These are phyloP conservation scores for Ceratocystis harringtonii DNA, from an alignment of 2,329 filamentous ascomycete species.

Conservation along the genomic window DNA sequence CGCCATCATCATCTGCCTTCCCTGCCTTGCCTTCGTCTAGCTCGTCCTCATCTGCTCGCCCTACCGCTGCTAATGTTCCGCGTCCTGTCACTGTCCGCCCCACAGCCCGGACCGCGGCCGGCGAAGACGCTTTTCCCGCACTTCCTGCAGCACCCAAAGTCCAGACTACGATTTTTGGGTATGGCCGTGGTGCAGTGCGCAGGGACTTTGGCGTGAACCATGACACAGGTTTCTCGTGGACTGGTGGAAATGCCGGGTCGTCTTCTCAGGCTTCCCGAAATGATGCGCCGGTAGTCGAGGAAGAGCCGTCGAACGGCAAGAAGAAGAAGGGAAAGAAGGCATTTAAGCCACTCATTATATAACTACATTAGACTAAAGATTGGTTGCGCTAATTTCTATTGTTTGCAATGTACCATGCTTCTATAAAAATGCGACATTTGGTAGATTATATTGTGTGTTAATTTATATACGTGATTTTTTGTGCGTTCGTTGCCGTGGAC, in stretches of 20 bases:
- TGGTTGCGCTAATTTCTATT: too few relatives aligned
- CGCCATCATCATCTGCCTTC: slow-evolving; percentile 26
- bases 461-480: too few relatives aligned
- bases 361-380: background rate
- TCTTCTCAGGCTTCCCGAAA: slow-evolving; percentile 21
- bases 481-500: too few relatives aligned
- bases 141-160: slow-evolving; percentile 64
- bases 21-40: slow-evolving; percentile 29
- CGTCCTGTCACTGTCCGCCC: slow-evolving; percentile 5
- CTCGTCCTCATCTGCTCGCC: background rate
- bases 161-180: slow-evolving; percentile 46
- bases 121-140: slow-evolving; percentile 61
- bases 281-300: slow-evolving; percentile 21
- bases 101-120: slow-evolving; percentile 2
- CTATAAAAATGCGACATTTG: too few relatives aligned
- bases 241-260: slow-evolving; percentile 19
- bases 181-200: slow-evolving; percentile 40
- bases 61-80: slow-evolving; percentile 7
- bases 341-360: slow-evolving; percentile 8
- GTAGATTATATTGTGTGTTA: too few relatives aligned
- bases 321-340: slow-evolving; percentile 44
- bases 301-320: slow-evolving; percentile 28
- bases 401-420: too few relatives aligned
- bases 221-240: slow-evolving; percentile 41
- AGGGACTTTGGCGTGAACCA: slow-evolving; percentile 34